Base-by-base conservation (phyloP, 208 protist species). In the Endotrypanum monterogeii region DNA sequence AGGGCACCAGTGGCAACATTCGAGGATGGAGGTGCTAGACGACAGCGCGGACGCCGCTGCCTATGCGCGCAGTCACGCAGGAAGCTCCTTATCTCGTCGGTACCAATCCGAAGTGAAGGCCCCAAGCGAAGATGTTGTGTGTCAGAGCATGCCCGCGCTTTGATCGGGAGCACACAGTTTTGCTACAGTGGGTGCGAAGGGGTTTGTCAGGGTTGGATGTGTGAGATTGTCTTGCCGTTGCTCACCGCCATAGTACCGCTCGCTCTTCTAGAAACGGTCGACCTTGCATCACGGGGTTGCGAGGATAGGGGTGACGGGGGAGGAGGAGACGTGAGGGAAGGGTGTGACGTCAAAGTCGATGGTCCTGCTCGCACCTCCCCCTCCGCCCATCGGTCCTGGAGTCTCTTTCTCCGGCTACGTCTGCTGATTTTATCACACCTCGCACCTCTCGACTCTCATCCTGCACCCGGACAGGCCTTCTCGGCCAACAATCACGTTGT, bases 1-100 rank as follows among this genome's bases (percentile, higher is more conserved):
- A 14, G 48, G 37, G 25, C 73, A 81, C 44, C 60, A 54, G 67
- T 67, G 68, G 54, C 72, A 32, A 5, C 58, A 41, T 7, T 74
- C 77, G 51, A 73, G 48, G 68, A 78, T 82, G 69, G 61, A 58
- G 14, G 76, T 80, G 55, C 41, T 80, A 16, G 76, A 80, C 28
- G 76, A 75, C 48, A 80, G 70, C 76, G 51, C 54, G 3, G 39
- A 62, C 7, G 20, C n/a, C 51, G 46, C 1, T 20, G 11, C 51
- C 3, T 54, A 54, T 3, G 25, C 20, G 12, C 66, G 60, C n/a
- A 65, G 46, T 50, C 61, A 25, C 18, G 61, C 62, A 8, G 60
- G 39, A 16, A 66, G 18, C 7, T 74, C 67, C 28, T 28, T 25
- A 28, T 79, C 44, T 60, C 67, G 60, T 60, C 60, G 51, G 39